A percentile compares a stretch with the other conserved stretches of the same genome.
Evolutionary conservation across 805 yeast genomes (phyloP).

Genomic region (Candida quercuum): DNA sequence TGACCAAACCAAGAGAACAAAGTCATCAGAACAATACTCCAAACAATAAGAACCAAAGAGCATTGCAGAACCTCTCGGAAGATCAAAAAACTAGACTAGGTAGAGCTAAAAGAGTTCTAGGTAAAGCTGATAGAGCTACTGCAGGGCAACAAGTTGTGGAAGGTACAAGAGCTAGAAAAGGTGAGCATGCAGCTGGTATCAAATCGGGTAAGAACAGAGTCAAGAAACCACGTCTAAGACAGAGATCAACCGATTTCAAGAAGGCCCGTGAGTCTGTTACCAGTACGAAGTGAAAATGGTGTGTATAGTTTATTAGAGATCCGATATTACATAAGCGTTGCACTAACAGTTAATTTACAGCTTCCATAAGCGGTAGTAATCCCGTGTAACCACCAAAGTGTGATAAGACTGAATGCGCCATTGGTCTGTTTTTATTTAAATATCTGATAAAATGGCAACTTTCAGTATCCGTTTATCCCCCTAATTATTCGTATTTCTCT

Average conservation of each 20-base stretch:
- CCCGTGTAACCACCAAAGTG: too few relatives aligned
- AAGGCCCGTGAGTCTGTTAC: constrained; percentile 17
- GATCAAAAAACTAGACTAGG: constrained; percentile 74
- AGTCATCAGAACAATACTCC: constrained; percentile 1
- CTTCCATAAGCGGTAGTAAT: too few relatives aligned
- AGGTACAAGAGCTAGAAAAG: constrained; percentile 76
- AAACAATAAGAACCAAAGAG: constrained; percentile 24
- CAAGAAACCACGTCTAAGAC: constrained; percentile 41
- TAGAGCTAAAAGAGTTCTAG: constrained; percentile 68
- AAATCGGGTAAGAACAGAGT: constrained; percentile 48
- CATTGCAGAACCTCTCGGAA: constrained; percentile 41
- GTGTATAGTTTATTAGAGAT: background rate
- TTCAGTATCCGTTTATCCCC: too few relatives aligned
- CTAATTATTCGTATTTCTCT: too few relatives aligned
- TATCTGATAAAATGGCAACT: too few relatives aligned
- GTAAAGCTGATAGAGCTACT: constrained; percentile 73
- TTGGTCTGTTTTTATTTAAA: too few relatives aligned
- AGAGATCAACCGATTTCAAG: constrained; percentile 38
- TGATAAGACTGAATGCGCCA: too few relatives aligned
- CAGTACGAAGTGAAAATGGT: background rate
- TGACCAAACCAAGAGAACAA: constrained; percentile 14
- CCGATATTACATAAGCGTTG: background rate
- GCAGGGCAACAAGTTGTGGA: constrained; percentile 57
- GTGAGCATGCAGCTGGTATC: constrained; percentile 53
- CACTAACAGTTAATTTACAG: background rate